A percentile compares a stretch with the other conserved stretches of the same genome.
phyloP scores from a whole-genome alignment of 495 filamentous ascomycete genomes.

The Daldinia grandis region DNA sequence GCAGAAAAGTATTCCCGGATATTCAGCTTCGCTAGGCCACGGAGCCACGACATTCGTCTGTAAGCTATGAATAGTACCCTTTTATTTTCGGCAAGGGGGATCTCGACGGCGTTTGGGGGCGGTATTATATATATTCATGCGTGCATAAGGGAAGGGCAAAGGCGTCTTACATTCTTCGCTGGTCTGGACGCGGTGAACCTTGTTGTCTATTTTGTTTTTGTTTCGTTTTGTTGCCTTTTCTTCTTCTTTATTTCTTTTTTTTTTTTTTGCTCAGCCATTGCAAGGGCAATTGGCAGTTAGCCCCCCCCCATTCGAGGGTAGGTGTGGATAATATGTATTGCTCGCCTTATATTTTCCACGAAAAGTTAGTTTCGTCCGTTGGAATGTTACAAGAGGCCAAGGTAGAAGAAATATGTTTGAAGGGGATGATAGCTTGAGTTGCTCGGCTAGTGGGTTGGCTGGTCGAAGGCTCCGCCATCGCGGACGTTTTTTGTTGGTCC shows the following conservation, averaged over 20 bases:
- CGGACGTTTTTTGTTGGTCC: not conserved
- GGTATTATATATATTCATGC: conserved; percentile 22
- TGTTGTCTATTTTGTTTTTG: conserved; percentile 6
- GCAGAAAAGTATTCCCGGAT: conserved; percentile 70
- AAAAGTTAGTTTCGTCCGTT: conserved; percentile 21
- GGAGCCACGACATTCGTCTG: conserved; percentile 4
- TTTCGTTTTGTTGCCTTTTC: not conserved
- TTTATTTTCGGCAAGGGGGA: not conserved
- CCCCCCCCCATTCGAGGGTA: not conserved
- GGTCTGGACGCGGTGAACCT: conserved; percentile 1
- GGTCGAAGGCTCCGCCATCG: not conserved
- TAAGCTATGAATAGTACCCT: conserved; percentile 7
- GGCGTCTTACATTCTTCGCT: conserved; percentile 21
- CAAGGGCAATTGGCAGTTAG: not conserved
- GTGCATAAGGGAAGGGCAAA: conserved; percentile 30
- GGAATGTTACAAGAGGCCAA: conserved; percentile 5
- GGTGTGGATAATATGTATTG: conserved; percentile 12
- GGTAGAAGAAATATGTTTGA: not conserved
- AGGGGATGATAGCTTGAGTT: not conserved
- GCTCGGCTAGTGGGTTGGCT: not conserved
- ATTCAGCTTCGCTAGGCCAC: conserved; percentile 60
- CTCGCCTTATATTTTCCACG: conserved; percentile 15
- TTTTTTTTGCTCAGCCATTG: not conserved
- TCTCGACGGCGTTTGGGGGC: conserved; percentile 21
- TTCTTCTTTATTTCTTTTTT: too few relatives aligned